Percentiles rank a stretch among this genome's conserved stretches.
phyloP scores from a whole-genome alignment of 2,329 filamentous ascomycete species.

The Aspergillus sp. region DNA sequence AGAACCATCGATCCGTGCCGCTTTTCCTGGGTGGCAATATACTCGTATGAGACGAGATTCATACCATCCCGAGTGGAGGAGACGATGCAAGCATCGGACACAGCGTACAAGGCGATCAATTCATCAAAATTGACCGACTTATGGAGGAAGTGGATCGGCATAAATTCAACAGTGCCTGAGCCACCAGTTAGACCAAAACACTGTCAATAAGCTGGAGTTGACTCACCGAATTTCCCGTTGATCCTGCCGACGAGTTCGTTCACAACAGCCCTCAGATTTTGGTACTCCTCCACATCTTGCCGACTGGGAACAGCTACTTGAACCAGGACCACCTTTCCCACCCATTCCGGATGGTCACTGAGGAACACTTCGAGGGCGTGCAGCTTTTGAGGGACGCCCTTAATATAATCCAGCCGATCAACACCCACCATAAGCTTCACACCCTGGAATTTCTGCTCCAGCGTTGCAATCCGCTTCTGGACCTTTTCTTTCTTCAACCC shows the following conservation, averaged over 20 bases:
- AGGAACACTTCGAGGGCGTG: constrained; percentile 96
- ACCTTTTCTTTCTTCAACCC: constrained; percentile 83
- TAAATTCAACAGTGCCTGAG: constrained; percentile 86
- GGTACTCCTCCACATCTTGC: constrained; percentile 96
- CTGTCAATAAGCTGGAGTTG: background rate
- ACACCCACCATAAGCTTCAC: constrained; percentile 97
- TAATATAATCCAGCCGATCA: constrained; percentile 97
- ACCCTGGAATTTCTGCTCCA: constrained; percentile 89
- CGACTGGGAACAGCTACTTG: constrained; percentile 94
- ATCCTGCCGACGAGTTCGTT: constrained; percentile 97
- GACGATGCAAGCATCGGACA: constrained; percentile 88
- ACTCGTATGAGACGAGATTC: constrained; percentile 98
- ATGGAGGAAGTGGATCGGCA: constrained; percentile 98
- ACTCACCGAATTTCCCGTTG: constrained; percentile 67
- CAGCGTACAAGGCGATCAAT: constrained; percentile 86
- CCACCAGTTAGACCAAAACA: constrained; percentile 14
- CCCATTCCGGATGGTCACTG: constrained; percentile 96
- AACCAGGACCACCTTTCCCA: constrained; percentile 93
- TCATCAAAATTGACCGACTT: constrained; percentile 95
- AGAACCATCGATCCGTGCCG: constrained; percentile 92
- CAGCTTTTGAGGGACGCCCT: constrained; percentile 95
- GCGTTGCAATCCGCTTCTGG: constrained; percentile 77
- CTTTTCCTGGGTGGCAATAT: constrained; percentile 89
- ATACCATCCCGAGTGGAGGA: constrained; percentile 97
- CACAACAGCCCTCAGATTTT: constrained; percentile 90